These are phyloP conservation scores for Neurospora tetraspora DNA, from an alignment of 495 filamentous ascomycete genomes.

Conservation along the genomic window DNA sequence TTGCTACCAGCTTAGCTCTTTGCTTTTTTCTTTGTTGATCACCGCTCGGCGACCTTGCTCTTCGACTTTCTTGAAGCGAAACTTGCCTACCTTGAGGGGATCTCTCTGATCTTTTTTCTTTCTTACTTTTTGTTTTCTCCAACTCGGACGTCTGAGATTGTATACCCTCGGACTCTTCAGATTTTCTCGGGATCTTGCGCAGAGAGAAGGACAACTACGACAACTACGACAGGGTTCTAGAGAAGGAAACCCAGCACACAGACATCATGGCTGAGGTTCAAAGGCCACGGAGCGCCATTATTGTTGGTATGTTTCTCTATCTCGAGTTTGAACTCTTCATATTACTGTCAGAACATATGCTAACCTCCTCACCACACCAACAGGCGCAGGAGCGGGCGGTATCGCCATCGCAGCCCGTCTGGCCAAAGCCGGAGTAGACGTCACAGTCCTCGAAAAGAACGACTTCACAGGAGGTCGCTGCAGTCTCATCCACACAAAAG, in stretches of 20 bases:
- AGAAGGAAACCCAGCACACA: not conserved
- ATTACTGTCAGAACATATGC: not conserved
- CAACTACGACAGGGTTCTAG: not conserved
- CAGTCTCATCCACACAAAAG: slow-evolving; percentile 43
- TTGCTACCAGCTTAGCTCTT: not conserved
- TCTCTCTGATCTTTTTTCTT: not conserved
- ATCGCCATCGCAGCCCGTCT: slow-evolving; percentile 57
- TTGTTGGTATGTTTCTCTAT: slow-evolving; percentile 4
- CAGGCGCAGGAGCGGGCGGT: slow-evolving; percentile 59
- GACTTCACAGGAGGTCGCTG: slow-evolving; percentile 56
- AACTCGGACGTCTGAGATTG: not conserved
- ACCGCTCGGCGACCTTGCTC: not conserved
- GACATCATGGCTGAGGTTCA: not conserved
- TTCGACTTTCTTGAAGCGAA: not conserved
- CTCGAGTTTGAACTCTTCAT: not conserved
- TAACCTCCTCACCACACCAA: not conserved
- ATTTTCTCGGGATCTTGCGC: not conserved
- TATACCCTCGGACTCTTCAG: not conserved
- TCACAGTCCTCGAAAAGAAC: slow-evolving; percentile 63
- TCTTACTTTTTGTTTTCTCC: not conserved
- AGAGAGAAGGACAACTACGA: not conserved
- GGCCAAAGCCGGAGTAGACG: slow-evolving; percentile 52
- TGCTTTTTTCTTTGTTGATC: not conserved
- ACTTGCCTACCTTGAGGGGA: not conserved
- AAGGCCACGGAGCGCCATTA: slow-evolving; percentile 3